Evolutionary conservation across 495 filamentous ascomycete genomes (phyloP), one percentile per base, ranked within the genome.

Genomic region (Neurospora tetraspora): DNA sequence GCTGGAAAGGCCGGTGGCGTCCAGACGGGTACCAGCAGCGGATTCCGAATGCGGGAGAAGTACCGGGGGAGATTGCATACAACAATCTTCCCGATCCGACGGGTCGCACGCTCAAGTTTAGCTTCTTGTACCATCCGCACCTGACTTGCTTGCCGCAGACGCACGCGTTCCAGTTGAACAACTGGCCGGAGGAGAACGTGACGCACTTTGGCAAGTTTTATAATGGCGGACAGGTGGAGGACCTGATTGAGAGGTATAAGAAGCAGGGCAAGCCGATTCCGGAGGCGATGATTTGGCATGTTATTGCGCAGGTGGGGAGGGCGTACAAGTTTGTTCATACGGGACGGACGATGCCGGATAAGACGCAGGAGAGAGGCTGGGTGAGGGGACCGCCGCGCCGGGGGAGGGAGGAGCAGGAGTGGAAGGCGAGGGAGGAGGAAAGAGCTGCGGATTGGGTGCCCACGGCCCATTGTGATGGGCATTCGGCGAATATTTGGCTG

Each of bases 221-320:
- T 59, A 78, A 77, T 42, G 75, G 72, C 1, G 73, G 73, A 0
- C 43, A 34, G 8, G 59, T 78, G 2, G 1, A 0, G 10, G 39
- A 75, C 7, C 1, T 78, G 4, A 34, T 74, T 1, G 0, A 27
- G 0, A 1, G 1, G 8, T 34, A 73, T 61, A 8, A 27, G 5
- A 5, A 45, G 4, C 8, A 1, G 1, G 3, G 0, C 0, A 31
- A 0, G 2, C 3, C 4, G n/a, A 20, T 78, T 2, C 77, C 77
- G 1, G 76, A 77, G 45, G 7, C 23, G 6, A 43, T 77, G 47
- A 76, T 78, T 34, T 77, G 77, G 77, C 76, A 78, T 59, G 27
- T 73, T 8, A 68, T 77, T 23, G 69, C 74, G 16, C 69, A 76
- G 53, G 5, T 76, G 0, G 71, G 69, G 3, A 72, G 74, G 9